Evolutionary conservation across 441 rosid species (phyloP).

Genomic region (Lepidium campestre): DNA sequence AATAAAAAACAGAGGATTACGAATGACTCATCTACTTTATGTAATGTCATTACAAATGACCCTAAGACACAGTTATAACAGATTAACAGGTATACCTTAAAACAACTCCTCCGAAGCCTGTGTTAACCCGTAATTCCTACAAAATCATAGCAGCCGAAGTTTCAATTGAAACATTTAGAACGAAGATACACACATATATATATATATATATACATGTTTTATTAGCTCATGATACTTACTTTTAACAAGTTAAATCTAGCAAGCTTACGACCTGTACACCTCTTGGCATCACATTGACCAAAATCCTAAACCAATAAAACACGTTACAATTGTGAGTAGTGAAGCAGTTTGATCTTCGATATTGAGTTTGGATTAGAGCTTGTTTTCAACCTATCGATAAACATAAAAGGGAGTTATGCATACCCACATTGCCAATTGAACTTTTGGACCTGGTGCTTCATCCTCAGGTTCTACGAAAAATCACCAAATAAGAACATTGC

Average conservation of each 20-base stretch:
- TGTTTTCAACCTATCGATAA: not conserved
- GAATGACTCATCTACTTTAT: not conserved
- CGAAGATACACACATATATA: not conserved
- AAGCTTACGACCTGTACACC: constrained; percentile 95
- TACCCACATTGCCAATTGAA: constrained; percentile 99
- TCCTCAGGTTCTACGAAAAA: constrained; percentile 51
- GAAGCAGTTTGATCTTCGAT: not conserved
- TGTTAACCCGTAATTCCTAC: constrained; percentile 83
- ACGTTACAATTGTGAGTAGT: not conserved
- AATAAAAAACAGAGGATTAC: not conserved
- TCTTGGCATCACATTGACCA: constrained; percentile 95
- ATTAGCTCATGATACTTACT: constrained; percentile 37
- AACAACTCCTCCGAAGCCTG: constrained; percentile 85
- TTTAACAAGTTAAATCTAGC: constrained; percentile 81
- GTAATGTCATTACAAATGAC: not conserved
- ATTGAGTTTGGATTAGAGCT: not conserved
- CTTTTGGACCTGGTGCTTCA: constrained; percentile 42
- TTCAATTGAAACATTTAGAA: not conserved
- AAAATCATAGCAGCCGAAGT: constrained; percentile 3
- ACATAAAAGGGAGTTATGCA: constrained; percentile 23
- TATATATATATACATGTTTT: not conserved
- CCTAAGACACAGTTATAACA: not conserved
- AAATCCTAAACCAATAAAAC: constrained; percentile 55
- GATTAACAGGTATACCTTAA: constrained; percentile 47
- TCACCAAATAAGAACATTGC: constrained; percentile 15